Base-by-base conservation (phyloP, 179 eudicot genomes). In the Patellifolia procumbens region DNA sequence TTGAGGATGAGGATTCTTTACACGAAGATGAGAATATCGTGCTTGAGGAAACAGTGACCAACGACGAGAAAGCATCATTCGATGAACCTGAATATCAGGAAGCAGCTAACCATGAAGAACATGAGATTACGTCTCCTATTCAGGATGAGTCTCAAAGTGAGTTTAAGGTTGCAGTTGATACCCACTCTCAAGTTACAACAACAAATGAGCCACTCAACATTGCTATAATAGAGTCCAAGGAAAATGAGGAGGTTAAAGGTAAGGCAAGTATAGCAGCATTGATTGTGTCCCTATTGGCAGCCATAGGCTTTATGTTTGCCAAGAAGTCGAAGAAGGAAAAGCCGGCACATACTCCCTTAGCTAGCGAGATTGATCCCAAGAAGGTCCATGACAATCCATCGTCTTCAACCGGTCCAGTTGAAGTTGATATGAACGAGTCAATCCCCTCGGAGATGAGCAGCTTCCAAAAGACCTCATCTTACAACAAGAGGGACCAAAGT, bases 351-450 rank as follows among this genome's bases (percentile, higher is more conserved):
- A 76, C 45, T 35, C 45, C 81, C 10, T 34, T 32, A 52, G 60
- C 67, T 45, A 63, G 77, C 70, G 42, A 26, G 19, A 42, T 46
- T 32, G 76, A 76, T 34, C 77, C 65, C 24, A 56, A 76, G 7
- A n/a, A n/a, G n/a, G 31, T 58, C 68, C 61, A 66, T 22, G 73
- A 63, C 26, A 77, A 49, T 65, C 74, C 74, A 42, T 46, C 81
- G 45, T 75, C 84, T 5, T 59, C 43, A 29, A 82, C 73, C 42
- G 82, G 82, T 74, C 79, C 81, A 58, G 81, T 82, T 19, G 93
- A 88, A 48, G 86, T 76, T 29, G 95, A 91, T 52, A 81, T 83
- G 82, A 34, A 43, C 7, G 90, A 87, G 65, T 85, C 92, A 0
- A 88, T 89, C 79, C 85, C 89, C 17, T n/a, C n/a, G n/a, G n/a